phyloP scores from a whole-genome alignment of 2,329 filamentous ascomycete genomes.

The Cadophora sp. region DNA sequence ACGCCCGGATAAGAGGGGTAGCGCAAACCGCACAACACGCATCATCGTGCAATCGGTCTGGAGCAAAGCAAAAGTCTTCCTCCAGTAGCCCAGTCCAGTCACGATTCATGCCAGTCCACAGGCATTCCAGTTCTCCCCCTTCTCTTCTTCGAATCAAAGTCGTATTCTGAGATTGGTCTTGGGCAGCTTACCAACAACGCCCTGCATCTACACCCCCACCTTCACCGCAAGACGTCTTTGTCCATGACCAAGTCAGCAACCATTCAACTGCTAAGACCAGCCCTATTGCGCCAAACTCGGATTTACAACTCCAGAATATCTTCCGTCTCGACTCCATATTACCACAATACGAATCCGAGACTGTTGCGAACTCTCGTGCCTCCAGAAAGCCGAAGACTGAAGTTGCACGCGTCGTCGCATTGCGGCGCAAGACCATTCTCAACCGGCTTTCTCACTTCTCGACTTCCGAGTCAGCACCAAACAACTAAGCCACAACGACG shows the following conservation, averaged over 20 bases:
- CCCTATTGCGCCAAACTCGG: not conserved
- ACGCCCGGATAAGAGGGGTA: slow-evolving; percentile 5
- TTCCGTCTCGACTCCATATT: not conserved
- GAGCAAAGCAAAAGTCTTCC: not conserved
- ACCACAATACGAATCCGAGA: not conserved
- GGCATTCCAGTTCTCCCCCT: not conserved
- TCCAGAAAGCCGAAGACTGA: not conserved
- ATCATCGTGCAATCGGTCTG: not conserved
- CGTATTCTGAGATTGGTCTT: not conserved
- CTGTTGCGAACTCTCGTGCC: not conserved
- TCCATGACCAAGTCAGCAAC: slow-evolving; percentile 13
- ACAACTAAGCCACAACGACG: slow-evolving; percentile 6
- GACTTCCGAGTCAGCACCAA: not conserved
- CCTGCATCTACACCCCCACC: slow-evolving; percentile 14
- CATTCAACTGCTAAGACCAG: slow-evolving; percentile 2
- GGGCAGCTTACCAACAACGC: slow-evolving; percentile 2
- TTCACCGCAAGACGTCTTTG: not conserved
- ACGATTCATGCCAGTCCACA: no score
- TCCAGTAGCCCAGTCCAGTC: not conserved
- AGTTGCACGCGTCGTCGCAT: slow-evolving; percentile 11
- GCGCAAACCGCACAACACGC: not conserved
- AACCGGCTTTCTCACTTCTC: not conserved
- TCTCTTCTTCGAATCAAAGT: not conserved
- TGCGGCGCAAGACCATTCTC: slow-evolving; percentile 15
- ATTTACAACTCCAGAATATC: not conserved